Conservation (phyloP, 2,329 filamentous ascomycete species). For the Scortechinia acanthostroma region DNA sequence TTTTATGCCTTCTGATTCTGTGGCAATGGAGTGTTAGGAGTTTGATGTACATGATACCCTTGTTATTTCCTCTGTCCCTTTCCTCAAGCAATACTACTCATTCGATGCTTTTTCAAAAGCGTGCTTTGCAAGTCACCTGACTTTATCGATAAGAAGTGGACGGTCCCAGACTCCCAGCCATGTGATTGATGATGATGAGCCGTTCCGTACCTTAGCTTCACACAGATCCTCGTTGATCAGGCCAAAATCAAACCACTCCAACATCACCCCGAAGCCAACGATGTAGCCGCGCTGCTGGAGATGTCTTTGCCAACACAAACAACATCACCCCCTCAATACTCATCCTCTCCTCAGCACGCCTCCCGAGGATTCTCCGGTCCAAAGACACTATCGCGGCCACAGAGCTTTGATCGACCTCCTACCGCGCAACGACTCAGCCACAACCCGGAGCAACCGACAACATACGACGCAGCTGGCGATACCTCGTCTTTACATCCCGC, state of each 20-base stretch:
- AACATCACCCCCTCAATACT: neutral
- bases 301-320: neutral
- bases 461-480: too few relatives aligned
- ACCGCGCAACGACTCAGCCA: neutral
- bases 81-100: too few relatives aligned
- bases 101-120: too few relatives aligned
- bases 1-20: neutral
- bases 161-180: neutral
- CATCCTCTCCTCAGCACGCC: neutral
- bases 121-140: neutral
- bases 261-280: neutral
- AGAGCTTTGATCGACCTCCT: neutral
- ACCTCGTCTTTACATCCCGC: too few relatives aligned
- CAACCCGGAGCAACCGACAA: too few relatives aligned
- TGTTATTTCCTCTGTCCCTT: neutral
- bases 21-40: neutral
- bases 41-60: neutral
- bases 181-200: too few relatives aligned
- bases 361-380: neutral
- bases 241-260: too few relatives aligned
- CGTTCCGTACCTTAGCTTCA: too few relatives aligned
- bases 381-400: neutral
- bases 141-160: neutral
- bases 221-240: too few relatives aligned
- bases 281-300: neutral